Conservation (phyloP, 306 rosid genomes). For the Acacia acuminata region DNA sequence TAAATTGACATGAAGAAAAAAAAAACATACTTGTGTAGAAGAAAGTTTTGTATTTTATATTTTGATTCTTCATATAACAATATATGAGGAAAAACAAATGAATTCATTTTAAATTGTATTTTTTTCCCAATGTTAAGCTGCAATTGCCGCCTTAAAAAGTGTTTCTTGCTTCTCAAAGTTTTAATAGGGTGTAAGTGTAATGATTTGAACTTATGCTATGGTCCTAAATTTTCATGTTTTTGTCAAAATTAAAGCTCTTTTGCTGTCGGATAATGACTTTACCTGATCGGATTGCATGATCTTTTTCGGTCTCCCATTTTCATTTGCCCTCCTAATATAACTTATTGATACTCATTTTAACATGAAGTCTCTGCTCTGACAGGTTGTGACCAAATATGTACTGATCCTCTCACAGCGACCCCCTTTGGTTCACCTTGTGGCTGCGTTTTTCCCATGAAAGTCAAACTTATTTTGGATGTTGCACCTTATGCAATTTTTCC, state of each 20-base stretch:
- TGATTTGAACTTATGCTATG: conserved; percentile 2
- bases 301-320: conserved; percentile 8
- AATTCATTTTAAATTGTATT: not conserved
- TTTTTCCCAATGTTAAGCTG: not conserved
- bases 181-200: conserved; percentile 12
- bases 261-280: conserved; percentile 6
- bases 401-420: conserved; percentile 76
- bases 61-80: conserved; percentile 8
- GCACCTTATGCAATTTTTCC: conserved; percentile 80
- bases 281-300: not conserved
- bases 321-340: not conserved
- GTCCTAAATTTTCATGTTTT: not conserved
- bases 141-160: not conserved
- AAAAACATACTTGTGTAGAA: conserved; percentile 5
- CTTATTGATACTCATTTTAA: conserved; percentile 28
- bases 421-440: conserved; percentile 97
- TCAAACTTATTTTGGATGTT: conserved; percentile 72
- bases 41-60: conserved; percentile 20
- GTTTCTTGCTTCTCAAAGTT: not conserved
- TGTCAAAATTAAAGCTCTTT: conserved; percentile 17
- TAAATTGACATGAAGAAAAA: conserved; percentile 9
- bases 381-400: conserved; percentile 84
- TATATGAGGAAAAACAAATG: not conserved
- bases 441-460: conserved; percentile 91
- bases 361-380: conserved; percentile 37